These are phyloP conservation scores for Colletotrichum sidae DNA, from an alignment of 2,329 filamentous ascomycete species.

Conservation along the genomic window DNA sequence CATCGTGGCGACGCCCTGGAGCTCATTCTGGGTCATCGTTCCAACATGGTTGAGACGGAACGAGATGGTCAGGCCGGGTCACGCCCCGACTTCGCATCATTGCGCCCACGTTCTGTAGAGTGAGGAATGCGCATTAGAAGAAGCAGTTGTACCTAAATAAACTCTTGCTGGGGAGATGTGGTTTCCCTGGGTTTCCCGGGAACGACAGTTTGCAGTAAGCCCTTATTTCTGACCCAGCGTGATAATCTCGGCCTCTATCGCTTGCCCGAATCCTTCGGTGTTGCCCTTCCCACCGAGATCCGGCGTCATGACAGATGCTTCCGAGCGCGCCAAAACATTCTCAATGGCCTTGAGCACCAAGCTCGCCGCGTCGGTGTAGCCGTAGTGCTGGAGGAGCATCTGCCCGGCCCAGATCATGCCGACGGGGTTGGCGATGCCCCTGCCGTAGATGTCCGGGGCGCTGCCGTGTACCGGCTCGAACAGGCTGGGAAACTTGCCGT, in stretches of 20 bases:
- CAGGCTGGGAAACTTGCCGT: conserved; percentile 64
- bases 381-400: conserved; percentile 79
- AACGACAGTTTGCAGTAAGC: not conserved
- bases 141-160: no score
- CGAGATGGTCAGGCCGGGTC: no score
- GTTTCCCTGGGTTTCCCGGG: no score
- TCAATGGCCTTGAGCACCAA: conserved; percentile 71
- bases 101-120: no score
- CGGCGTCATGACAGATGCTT: conserved; percentile 45
- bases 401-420: conserved; percentile 77
- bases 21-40: no score
- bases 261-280: conserved; percentile 41
- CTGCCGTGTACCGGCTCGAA: conserved; percentile 79
- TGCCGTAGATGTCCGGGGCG: conserved; percentile 79
- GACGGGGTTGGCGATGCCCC: conserved; percentile 79
- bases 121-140: no score
- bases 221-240: conserved; percentile 10
- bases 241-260: conserved; percentile 40
- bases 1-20: not conserved
- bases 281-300: conserved; percentile 46
- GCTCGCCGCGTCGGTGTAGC: conserved; percentile 52
- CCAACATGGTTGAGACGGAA: no score
- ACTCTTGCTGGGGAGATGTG: no score
- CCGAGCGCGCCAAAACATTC: conserved; percentile 65
- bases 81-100: no score